Evolutionary conservation across 768 basidiomycete genomes (phyloP), one percentile per base, ranked within the genome.

Genomic region (Coprinopsis marcescibilis): DNA sequence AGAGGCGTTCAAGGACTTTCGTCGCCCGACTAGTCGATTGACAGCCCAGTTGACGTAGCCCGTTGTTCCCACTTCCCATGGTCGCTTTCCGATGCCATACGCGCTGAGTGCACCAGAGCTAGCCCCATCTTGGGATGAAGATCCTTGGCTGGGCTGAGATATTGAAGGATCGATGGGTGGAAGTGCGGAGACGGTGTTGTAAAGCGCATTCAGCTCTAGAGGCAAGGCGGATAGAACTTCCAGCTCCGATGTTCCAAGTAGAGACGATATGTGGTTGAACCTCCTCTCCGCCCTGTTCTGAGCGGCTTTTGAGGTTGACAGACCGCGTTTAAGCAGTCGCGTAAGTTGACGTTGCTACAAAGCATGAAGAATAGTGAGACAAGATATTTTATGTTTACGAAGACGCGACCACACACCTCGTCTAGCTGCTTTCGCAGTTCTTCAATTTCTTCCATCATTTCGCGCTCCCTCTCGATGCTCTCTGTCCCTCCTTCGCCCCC

Each of bases 401-500:
- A 13, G 15, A 3, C 36, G 13, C 15, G 48, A 10, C 13, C 27
- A 75, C 83, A 55, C 55, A 89, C 90, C 56, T 79, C 77, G 45
- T 88, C 80, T 2, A 94, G 68, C 55, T 79, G 72, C 52, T 72
- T 69, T 40, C 86, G 67, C 39, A 92, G 63, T 29, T 80, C 72
- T 20, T 86, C 83, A 2, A 92, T 70, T 60, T 87, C 80, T 8
- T 79, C 74, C 54, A 82, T 67, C 20, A 89, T 64, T 49, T 77
- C 78, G 25, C 75, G 72, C 55, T 84, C 77, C 43, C 71, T 70
- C 51, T 79, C 76, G 11, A 43, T 34, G 3, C 30, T 3, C 20
- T 33, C 33, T 17, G 27, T 49, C 3, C 40, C 21, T 2, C 48
- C 48, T 43, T 30, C 23, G 23, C 19, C 41, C n/a, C 70, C 60